Percentiles rank a stretch among this genome's conserved stretches.
Evolutionary conservation across 805 yeast genomes (phyloP).

Genomic region (Saccharomycopsis capsularis): DNA sequence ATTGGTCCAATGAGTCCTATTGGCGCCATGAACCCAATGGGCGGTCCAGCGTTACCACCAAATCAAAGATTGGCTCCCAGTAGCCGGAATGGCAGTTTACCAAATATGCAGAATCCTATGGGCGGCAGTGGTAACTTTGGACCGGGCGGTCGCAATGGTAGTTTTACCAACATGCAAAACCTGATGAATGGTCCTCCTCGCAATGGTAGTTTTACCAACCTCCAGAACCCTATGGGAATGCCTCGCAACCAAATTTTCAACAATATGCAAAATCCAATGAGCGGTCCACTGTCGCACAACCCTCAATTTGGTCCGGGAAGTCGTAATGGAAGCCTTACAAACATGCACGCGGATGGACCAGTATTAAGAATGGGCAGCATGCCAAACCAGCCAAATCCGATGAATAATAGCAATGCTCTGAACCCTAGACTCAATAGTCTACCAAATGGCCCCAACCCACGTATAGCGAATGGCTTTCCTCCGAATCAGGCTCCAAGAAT

Average conservation of each 20-base stretch:
- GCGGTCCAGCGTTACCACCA: constrained; percentile 23
- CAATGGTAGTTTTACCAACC: constrained; percentile 14
- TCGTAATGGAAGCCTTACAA: background rate
- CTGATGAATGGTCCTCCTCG: constrained; percentile 15
- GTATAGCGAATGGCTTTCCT: background rate
- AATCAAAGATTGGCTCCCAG: constrained; percentile 20
- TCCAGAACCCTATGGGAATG: constrained; percentile 11
- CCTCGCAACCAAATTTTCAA: too few relatives aligned
- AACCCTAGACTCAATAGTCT: constrained; percentile 2
- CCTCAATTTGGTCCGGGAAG: background rate
- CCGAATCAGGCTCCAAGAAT: background rate
- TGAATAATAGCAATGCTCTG: background rate
- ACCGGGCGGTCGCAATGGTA: constrained; percentile 12
- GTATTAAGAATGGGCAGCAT: constrained; percentile 1
- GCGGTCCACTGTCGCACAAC: too few relatives aligned
- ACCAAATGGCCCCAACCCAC: background rate
- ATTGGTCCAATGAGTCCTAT: constrained; percentile 33
- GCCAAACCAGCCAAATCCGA: background rate
- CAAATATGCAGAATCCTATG: constrained; percentile 18
- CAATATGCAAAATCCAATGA: constrained; percentile 16
- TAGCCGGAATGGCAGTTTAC: constrained; percentile 11
- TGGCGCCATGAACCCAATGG: constrained; percentile 18
- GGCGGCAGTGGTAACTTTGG: constrained; percentile 1
- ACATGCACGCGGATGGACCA: constrained; percentile 1
- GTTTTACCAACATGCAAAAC: constrained; percentile 16